phyloP scores from a whole-genome alignment of 495 filamentous ascomycete genomes.

The Xylaria flabelliformis region DNA sequence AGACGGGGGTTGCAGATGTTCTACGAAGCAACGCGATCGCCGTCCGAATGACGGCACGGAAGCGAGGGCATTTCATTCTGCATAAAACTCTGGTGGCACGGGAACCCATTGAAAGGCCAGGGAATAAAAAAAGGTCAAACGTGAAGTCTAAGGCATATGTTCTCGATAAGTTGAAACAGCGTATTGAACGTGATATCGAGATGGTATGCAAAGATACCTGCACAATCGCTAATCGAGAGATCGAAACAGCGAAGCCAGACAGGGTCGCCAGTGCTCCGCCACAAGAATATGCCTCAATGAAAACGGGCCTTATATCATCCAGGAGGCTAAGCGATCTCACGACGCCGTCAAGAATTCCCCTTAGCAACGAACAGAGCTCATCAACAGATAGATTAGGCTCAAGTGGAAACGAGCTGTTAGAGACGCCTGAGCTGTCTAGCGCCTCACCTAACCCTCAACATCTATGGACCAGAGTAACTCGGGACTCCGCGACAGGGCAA shows the following conservation, averaged over 20 bases:
- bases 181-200: constrained; percentile 50
- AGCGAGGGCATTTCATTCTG: constrained; percentile 53
- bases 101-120: constrained; percentile 37
- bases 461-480: constrained; percentile 27
- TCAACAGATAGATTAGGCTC: constrained; percentile 10
- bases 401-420: constrained; percentile 1
- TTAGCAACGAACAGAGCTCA: constrained; percentile 17
- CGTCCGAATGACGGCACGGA: constrained; percentile 50
- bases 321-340: constrained; percentile 16
- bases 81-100: constrained; percentile 54
- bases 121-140: constrained; percentile 30
- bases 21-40: constrained; percentile 51
- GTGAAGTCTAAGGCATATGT: constrained; percentile 41
- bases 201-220: constrained; percentile 55
- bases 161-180: constrained; percentile 43
- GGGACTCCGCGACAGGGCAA: constrained; percentile 31
- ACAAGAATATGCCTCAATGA: not conserved
- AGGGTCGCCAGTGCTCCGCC: constrained; percentile 10
- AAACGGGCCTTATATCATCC: not conserved
- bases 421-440: constrained; percentile 2
- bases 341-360: not conserved
- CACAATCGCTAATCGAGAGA: constrained; percentile 48
- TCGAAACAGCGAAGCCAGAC: constrained; percentile 30
- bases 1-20: constrained; percentile 53
- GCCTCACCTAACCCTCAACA: constrained; percentile 27